Evolutionary conservation across 495 filamentous ascomycete genomes (phyloP).

Genomic region (Polyplosphaeria fusca): DNA sequence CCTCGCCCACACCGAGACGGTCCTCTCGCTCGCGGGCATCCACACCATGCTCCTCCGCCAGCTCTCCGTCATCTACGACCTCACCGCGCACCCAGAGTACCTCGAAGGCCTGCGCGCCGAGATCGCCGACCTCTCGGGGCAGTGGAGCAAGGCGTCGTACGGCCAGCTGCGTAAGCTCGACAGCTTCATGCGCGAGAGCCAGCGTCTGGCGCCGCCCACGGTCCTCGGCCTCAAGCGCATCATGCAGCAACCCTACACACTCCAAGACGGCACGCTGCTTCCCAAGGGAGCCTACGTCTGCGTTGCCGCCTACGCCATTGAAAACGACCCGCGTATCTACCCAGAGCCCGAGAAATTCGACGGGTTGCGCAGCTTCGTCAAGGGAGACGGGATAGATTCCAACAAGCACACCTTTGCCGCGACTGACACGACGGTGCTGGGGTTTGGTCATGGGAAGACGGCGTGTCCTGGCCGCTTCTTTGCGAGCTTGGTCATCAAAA

Average conservation of each 20-base stretch:
- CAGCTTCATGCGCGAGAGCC: conserved; percentile 55
- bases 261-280: conserved; percentile 9
- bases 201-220: conserved; percentile 38
- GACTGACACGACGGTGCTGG: conserved; percentile 44
- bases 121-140: conserved; percentile 37
- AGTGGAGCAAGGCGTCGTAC: conserved; percentile 43
- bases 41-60: background rate
- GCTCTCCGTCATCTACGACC: conserved; percentile 38
- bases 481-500: conserved; percentile 50
- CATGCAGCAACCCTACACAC: background rate
- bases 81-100: conserved; percentile 48
- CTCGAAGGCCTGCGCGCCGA: conserved; percentile 52
- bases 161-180: conserved; percentile 49
- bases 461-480: conserved; percentile 57
- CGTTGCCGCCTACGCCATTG: conserved; percentile 2
- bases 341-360: conserved; percentile 50
- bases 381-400: conserved; percentile 35
- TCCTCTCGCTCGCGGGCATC: background rate
- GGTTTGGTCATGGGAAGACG: conserved; percentile 51
- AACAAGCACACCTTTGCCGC: conserved; percentile 38
- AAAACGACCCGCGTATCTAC: background rate
- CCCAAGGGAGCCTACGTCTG: conserved; percentile 23
- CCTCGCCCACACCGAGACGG: background rate
- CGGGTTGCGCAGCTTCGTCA: conserved; percentile 51
- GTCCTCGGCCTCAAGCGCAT: conserved; percentile 27